Evolutionary conservation across 805 yeast genomes (phyloP).

Genomic region (Metschnikowia borealis): DNA sequence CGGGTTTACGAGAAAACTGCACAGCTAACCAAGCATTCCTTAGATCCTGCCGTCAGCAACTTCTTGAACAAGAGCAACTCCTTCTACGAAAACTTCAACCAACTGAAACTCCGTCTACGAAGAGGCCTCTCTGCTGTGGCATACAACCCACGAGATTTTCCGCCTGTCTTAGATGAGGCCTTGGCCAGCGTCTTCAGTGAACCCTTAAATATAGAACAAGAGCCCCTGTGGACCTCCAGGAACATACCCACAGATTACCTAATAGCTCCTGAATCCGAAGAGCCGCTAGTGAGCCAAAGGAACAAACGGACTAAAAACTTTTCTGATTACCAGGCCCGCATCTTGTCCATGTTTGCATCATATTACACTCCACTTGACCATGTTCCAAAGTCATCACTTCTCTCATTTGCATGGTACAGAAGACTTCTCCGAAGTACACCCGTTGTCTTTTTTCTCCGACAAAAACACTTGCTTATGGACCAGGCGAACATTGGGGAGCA

Average conservation of each 20-base stretch:
- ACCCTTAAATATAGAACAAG: conserved; percentile 12
- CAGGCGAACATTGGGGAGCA: conserved; percentile 20
- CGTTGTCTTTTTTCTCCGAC: conserved; percentile 26
- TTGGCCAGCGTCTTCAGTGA: conserved; percentile 21
- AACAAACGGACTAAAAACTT: conserved; percentile 15
- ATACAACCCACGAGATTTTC: conserved; percentile 21
- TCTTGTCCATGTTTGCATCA: conserved; percentile 26
- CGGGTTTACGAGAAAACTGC: conserved; percentile 20
- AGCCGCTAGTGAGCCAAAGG: conserved; percentile 10
- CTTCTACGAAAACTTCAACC: conserved; percentile 20
- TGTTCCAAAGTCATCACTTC: conserved; percentile 12
- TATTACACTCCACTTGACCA: conserved; percentile 19
- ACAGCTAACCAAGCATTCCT: conserved; percentile 6
- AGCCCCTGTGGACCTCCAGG: conserved; percentile 8
- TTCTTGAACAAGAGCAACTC: conserved; percentile 17
- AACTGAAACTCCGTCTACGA: conserved; percentile 17
- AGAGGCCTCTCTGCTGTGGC: background rate
- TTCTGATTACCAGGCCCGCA: conserved; percentile 24
- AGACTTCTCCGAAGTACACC: conserved; percentile 28
- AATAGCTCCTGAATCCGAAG: background rate
- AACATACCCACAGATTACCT: conserved; percentile 3
- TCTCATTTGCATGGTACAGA: conserved; percentile 29
- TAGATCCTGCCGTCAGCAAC: conserved; percentile 13
- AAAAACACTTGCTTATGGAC: conserved; percentile 26
- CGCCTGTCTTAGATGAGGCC: conserved; percentile 19